Evolutionary conservation across 495 filamentous ascomycete species (phyloP).

Genomic region (Penicillium argentinense): DNA sequence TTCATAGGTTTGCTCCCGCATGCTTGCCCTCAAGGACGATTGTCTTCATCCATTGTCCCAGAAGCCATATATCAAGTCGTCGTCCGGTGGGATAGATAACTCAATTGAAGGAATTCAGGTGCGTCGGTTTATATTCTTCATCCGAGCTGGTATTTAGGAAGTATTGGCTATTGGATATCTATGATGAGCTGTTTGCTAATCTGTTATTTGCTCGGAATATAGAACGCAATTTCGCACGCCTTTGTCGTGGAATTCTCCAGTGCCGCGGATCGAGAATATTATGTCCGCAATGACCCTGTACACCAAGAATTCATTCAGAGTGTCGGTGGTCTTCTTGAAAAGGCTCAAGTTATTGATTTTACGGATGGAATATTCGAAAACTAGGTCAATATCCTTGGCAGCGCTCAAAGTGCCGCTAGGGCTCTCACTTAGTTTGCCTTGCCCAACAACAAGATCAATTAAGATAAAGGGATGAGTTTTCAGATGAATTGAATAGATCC

Average conservation of each 20-base stretch:
- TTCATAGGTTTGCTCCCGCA: conserved; percentile 11
- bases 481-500: too few species aligned
- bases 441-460: too few species aligned
- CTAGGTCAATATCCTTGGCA: too few species aligned
- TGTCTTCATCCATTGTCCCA: conserved; percentile 43
- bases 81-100: conserved; percentile 61
- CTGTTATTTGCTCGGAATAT: too few species aligned
- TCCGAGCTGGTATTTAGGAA: not conserved
- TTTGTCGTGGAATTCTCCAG: conserved; percentile 41
- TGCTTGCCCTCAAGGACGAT: conserved; percentile 35
- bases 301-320: too few species aligned
- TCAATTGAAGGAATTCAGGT: conserved; percentile 65
- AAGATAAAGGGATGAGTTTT: too few species aligned
- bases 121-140: conserved; percentile 6
- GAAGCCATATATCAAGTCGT: conserved; percentile 49
- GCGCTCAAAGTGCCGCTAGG: too few species aligned
- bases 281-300: conserved; percentile 39
- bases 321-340: conserved; percentile 31
- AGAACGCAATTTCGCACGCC: conserved; percentile 40
- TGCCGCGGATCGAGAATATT: conserved; percentile 42
- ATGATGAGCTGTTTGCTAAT: too few species aligned
- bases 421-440: too few species aligned
- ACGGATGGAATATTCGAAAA: too few species aligned
- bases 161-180: not conserved
- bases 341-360: conserved; percentile 43